Conservation (phyloP, 139 green algal species). For the Chlamydomonas incerta region DNA sequence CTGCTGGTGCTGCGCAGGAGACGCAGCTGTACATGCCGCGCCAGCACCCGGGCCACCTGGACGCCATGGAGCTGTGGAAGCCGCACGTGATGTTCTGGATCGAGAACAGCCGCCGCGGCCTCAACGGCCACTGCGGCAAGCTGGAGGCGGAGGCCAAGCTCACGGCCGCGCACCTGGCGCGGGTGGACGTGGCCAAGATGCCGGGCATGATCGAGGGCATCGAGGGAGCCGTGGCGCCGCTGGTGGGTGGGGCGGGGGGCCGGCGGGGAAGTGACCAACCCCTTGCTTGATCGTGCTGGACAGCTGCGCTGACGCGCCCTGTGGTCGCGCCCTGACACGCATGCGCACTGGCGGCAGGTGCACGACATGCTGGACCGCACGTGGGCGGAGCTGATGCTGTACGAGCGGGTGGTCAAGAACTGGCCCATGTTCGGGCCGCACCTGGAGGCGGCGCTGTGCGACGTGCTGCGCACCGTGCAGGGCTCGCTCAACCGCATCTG, state of each 20-base stretch:
- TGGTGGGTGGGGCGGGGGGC: constrained; percentile 10
- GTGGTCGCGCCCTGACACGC: too few relatives aligned
- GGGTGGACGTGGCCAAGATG: constrained; percentile 37
- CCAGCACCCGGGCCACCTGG: constrained; percentile 57
- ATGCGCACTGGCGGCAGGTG: neutral
- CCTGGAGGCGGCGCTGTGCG: constrained; percentile 62
- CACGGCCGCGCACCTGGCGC: constrained; percentile 32
- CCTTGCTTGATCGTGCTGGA: too few relatives aligned
- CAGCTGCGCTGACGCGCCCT: too few relatives aligned
- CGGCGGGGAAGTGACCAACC: too few relatives aligned
- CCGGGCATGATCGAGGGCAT: constrained; percentile 43
- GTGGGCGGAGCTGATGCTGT: constrained; percentile 47
- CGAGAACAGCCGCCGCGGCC: constrained; percentile 19
- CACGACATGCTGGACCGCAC: constrained; percentile 40
- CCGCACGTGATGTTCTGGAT: constrained; percentile 59
- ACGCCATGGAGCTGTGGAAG: constrained; percentile 61
- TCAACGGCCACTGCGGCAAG: constrained; percentile 35
- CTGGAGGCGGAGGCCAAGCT: constrained; percentile 59
- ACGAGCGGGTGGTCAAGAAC: constrained; percentile 59
- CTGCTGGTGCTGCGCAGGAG: too few relatives aligned
- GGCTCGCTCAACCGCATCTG: constrained; percentile 54
- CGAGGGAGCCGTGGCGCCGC: constrained; percentile 36
- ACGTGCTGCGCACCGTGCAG: constrained; percentile 53
- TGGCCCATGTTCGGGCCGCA: constrained; percentile 63
- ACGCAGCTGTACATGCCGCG: constrained; percentile 39